Evolutionary conservation across 768 basidiomycete genomes (phyloP), one percentile per base, ranked within the genome.

Genomic region (Albatrellus ellisii): DNA sequence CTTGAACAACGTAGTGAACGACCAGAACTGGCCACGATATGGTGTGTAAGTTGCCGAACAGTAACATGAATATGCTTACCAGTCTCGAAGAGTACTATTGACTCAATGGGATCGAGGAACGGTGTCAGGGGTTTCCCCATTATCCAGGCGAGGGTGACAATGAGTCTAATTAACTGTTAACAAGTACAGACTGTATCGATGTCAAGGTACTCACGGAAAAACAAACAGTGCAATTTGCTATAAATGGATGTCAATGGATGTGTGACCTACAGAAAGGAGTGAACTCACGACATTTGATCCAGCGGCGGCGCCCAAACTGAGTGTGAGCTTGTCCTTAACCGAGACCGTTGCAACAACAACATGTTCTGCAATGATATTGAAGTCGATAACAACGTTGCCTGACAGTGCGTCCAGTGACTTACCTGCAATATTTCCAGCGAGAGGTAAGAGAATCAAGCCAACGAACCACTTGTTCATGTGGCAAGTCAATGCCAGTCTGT

Each of bases 311-410:
- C 83, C 79, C 43, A 95, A 66, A 54, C 84, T 86, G 5, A 95
- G 70, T 33, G 85, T 86, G 17, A 95, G 63, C 57, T 92, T 89
- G 59, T 81, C 76, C 60, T 92, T 92, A 45, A 88, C 81, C 0
- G 90, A 86, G 6, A 91, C 90, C 1, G 82, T 81, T 20, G 94
- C 86, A 11, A 90, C 90, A 2, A 88, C 94, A 26, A 79, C 80
- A 54, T 92, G 90, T 55, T 95, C 91, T 64, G 55, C 47, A 26
- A 36, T 45, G 49, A 26, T 25, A 21, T 28, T 6, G 36, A 46
- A 22, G 20, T 29, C 46, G 37, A 49, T 43, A 41, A 11, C 10
- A 43, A 17, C 27, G 43, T 6, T 10, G 10, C 12, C 14, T 20
- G 20, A 26, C 41, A 21, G 25, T 18, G 20, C 37, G 36, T 39